A percentile compares a stretch with the other conserved stretches of the same genome.
Evolutionary conservation across 139 green algal genomes (phyloP).

Genomic region (Micromonas pusilla): DNA sequence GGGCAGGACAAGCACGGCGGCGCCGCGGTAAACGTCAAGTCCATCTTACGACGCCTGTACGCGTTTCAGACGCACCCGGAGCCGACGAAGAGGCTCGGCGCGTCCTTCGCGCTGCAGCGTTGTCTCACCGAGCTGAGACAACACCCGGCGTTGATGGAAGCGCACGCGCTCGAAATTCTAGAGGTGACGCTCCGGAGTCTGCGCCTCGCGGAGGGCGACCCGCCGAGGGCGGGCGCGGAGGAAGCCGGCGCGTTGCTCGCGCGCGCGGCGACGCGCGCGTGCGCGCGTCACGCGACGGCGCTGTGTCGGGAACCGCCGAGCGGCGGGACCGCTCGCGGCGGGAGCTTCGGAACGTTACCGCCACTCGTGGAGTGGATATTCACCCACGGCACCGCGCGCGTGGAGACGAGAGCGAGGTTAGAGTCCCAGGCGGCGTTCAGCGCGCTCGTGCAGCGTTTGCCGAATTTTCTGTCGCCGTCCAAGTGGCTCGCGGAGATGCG

Average conservation of each 20-base stretch:
- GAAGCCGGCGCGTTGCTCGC: neutral
- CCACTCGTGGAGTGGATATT: conserved; percentile 7
- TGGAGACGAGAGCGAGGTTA: neutral
- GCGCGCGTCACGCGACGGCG: neutral
- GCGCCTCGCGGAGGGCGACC: neutral
- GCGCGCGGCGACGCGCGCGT: neutral
- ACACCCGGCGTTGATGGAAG: neutral
- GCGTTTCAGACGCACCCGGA: conserved; percentile 17
- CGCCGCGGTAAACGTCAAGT: conserved; percentile 26
- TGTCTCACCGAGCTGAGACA: neutral
- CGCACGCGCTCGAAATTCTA: conserved; percentile 13
- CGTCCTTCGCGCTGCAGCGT: conserved; percentile 12
- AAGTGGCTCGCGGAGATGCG: neutral
- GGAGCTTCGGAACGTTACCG: neutral
- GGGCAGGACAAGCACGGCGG: neutral
- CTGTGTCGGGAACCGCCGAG: neutral
- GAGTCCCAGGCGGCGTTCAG: conserved; percentile 6
- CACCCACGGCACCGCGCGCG: neutral
- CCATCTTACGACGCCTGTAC: conserved; percentile 29
- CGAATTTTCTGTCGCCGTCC: neutral
- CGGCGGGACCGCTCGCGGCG: neutral
- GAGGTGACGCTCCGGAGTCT: neutral
- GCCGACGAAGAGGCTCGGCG: conserved; percentile 21
- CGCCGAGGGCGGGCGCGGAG: neutral
- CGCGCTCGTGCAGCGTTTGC: neutral